Evolutionary conservation across 805 yeast species (phyloP).

Genomic region (Wickerhamiella occidentalis): DNA sequence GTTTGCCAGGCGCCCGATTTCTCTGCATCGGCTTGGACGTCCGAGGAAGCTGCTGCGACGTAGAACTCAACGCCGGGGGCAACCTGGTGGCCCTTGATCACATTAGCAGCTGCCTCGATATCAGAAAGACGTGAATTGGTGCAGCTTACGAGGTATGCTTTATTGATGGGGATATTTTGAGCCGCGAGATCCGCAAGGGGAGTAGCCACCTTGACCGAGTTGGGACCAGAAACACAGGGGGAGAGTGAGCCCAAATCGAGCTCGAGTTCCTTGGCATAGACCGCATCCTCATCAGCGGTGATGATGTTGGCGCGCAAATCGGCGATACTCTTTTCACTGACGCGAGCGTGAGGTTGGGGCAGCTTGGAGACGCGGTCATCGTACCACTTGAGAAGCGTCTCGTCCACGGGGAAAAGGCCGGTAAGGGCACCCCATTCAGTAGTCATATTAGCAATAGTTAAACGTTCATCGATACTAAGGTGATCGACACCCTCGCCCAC

Average conservation of each 20-base stretch:
- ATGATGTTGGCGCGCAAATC: conserved; percentile 35
- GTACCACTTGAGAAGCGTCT: conserved; percentile 66
- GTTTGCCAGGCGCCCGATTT: conserved; percentile 84
- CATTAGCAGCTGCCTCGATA: conserved; percentile 85
- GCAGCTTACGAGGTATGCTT: conserved; percentile 96
- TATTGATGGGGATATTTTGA: conserved; percentile 66
- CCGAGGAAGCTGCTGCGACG: conserved; percentile 93
- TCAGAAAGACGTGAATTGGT: conserved; percentile 91
- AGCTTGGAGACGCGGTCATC: conserved; percentile 44
- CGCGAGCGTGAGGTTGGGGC: conserved; percentile 72
- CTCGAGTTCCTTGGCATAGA: conserved; percentile 75
- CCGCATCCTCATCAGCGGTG: conserved; percentile 62
- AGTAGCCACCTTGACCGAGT: conserved; percentile 84
- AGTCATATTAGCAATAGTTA: conserved; percentile 83
- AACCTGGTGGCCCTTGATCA: conserved; percentile 68
- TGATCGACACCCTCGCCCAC: conserved; percentile 24
- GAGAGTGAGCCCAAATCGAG: conserved; percentile 70
- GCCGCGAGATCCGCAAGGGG: conserved; percentile 62
- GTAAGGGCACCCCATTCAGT: conserved; percentile 98
- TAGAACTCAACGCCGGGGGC: conserved; percentile 89
- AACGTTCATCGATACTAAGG: conserved; percentile 25
- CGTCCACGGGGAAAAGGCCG: conserved; percentile 94
- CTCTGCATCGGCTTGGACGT: conserved; percentile 88
- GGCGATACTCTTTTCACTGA: conserved; percentile 50
- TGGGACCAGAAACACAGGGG: conserved; percentile 92